Base-by-base conservation (phyloP, 345 rosid species). In the Noccaea bulbosa region DNA sequence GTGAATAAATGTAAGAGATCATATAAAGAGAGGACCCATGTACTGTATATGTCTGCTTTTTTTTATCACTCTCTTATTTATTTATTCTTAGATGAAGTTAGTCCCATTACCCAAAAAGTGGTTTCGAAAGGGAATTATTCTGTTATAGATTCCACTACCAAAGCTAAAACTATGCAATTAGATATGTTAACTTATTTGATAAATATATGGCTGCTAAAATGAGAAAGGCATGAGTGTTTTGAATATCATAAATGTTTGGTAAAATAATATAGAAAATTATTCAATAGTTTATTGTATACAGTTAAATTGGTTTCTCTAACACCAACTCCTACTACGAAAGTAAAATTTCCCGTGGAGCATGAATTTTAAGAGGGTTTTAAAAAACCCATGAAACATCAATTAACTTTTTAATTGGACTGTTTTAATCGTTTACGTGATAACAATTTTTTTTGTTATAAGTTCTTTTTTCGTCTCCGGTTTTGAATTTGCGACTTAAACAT, bases 131-230 rank as follows among this genome's bases (percentile, higher is more conserved):
- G 35, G 56, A 34, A 60, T 50, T 51, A 67, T 67, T 67, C 66
- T 39, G 67, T 56, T 57, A 39, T 57, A 56, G 60, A 73, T 56
- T 65, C 77, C 77, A 73, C 52, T 59, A 73, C 10, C 71, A 11
- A 32, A 64, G 45, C 50, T 56, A 56, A 47, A 55, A 17, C 20
- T 20, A 20, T 56, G 59, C 45, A 56, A 56, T 62, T 14, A 62
- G 15, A 64, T 54, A 45, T 63, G 47, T 22, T 33, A n/a, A n/a
- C n/a, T n/a, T n/a, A 30, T 54, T 54, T 54, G 37, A 37, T 54
- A 64, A 56, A 38, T 48, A 16, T 45, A 73, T 49, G 71, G 60
- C 66, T 73, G 77, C 66, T 57, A 6, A 39, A 47, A 10, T 37
- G 46, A 56, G 45, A 66, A 66, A 49, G 12, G 67, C 67, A 65